Conservation (phyloP, 768 basidiomycete genomes). For the Calocybe gangraenosa region DNA sequence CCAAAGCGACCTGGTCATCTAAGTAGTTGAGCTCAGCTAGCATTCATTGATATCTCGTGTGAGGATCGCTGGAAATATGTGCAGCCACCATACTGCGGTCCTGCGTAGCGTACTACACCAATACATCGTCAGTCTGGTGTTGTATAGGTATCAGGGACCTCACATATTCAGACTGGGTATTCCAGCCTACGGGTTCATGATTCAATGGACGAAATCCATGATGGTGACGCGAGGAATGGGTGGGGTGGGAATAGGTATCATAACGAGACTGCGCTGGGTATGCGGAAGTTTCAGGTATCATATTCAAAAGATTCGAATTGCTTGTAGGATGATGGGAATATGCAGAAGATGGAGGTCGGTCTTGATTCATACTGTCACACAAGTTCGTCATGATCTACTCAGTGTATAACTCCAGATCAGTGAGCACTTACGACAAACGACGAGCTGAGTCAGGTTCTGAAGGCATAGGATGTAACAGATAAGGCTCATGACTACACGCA, state of each 20-base stretch:
- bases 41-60: conserved; percentile 40
- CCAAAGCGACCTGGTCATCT: conserved; percentile 2
- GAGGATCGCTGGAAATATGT: conserved; percentile 35
- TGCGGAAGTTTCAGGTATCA: conserved; percentile 55
- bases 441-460: conserved; percentile 40
- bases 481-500: conserved; percentile 38
- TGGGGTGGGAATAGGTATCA: conserved; percentile 41
- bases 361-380: conserved; percentile 14
- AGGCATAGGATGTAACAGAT: conserved; percentile 39
- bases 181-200: conserved; percentile 50
- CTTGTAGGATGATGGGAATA: conserved; percentile 42
- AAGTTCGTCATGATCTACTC: conserved; percentile 5
- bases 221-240: conserved; percentile 37
- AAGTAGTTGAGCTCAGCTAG: background rate
- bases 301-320: conserved; percentile 40
- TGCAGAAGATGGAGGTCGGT: conserved; percentile 35
- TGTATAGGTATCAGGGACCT: conserved; percentile 22
- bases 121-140: conserved; percentile 10
- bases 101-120: conserved; percentile 24
- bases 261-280: conserved; percentile 53
- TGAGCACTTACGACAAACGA: conserved; percentile 41
- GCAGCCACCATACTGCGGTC: conserved; percentile 31
- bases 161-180: conserved; percentile 61
- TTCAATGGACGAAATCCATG: conserved; percentile 48
- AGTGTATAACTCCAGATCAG: conserved; percentile 5